These are phyloP conservation scores for Schizochytrium sp. DNA, from an alignment of 108 stramenopile genomes.

Conservation along the genomic window DNA sequence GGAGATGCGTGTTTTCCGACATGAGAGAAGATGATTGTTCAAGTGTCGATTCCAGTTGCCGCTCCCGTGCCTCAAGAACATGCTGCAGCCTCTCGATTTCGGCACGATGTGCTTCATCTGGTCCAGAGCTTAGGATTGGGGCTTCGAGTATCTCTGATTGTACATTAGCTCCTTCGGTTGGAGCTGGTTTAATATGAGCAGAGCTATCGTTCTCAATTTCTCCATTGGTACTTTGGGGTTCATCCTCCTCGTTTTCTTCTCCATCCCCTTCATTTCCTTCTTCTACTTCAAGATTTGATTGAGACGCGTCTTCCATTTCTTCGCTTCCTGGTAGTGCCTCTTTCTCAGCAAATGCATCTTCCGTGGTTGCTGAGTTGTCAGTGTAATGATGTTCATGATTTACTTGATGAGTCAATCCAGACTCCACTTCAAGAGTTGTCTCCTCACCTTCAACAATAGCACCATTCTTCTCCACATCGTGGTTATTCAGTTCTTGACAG, in stretches of 20 bases:
- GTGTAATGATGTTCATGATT: too few species aligned
- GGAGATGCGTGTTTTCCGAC: not conserved
- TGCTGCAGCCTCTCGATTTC: not conserved
- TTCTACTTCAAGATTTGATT: too few species aligned
- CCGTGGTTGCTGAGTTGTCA: too few species aligned
- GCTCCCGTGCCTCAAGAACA: slow-evolving; percentile 3
- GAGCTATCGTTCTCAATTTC: not conserved
- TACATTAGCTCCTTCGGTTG: too few species aligned
- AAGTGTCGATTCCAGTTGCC: slow-evolving; percentile 16
- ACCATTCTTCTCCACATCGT: not conserved
- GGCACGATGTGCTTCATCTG: too few species aligned
- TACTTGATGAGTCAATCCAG: not conserved
- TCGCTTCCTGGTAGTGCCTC: not conserved
- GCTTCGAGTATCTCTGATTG: too few species aligned
- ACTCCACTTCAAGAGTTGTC: not conserved
- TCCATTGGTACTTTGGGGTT: too few species aligned
- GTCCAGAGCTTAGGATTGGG: too few species aligned
- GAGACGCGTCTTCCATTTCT: not conserved
- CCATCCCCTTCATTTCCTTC: too few species aligned
- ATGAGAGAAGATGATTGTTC: not conserved
- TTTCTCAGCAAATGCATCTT: too few species aligned
- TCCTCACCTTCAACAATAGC: not conserved
- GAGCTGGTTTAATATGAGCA: not conserved
- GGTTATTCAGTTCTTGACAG: not conserved
- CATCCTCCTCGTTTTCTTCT: too few species aligned